Conservation (phyloP, 495 filamentous ascomycete genomes). For the Viridothelium virens region DNA sequence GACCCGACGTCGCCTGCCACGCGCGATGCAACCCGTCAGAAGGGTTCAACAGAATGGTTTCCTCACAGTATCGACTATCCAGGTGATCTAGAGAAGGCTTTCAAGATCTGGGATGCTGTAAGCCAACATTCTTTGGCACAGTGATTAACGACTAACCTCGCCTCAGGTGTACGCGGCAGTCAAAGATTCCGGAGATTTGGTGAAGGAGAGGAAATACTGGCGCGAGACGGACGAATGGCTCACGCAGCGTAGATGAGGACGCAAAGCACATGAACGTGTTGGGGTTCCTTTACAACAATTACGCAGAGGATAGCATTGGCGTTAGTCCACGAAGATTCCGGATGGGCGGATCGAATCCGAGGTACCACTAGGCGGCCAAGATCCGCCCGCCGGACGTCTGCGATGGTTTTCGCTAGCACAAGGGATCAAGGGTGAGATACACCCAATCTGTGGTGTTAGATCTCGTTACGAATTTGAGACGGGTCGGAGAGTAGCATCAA, state of each 20-base stretch:
- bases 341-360: too few relatives aligned
- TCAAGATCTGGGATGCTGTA: conserved; percentile 75
- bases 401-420: too few relatives aligned
- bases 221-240: conserved; percentile 6
- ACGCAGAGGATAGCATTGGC: too few relatives aligned
- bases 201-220: conserved; percentile 6
- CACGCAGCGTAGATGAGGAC: conserved; percentile 1
- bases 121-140: conserved; percentile 25
- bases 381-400: too few relatives aligned
- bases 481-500: not conserved
- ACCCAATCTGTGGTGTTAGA: not conserved
- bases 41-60: conserved; percentile 61
- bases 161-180: conserved; percentile 5
- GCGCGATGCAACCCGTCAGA: conserved; percentile 51
- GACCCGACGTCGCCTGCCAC: conserved; percentile 51
- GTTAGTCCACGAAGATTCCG: too few relatives aligned
- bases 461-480: not conserved
- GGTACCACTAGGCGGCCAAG: too few relatives aligned
- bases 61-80: conserved; percentile 66
- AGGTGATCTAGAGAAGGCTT: conserved; percentile 71
- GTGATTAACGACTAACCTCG: not conserved
- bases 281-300: too few relatives aligned
- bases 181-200: conserved; percentile 6
- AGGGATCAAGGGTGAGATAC: too few relatives aligned
- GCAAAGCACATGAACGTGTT: not conserved